These are phyloP conservation scores for Lathyrus oleraceus DNA, from an alignment of 306 rosid species.

Conservation along the genomic window DNA sequence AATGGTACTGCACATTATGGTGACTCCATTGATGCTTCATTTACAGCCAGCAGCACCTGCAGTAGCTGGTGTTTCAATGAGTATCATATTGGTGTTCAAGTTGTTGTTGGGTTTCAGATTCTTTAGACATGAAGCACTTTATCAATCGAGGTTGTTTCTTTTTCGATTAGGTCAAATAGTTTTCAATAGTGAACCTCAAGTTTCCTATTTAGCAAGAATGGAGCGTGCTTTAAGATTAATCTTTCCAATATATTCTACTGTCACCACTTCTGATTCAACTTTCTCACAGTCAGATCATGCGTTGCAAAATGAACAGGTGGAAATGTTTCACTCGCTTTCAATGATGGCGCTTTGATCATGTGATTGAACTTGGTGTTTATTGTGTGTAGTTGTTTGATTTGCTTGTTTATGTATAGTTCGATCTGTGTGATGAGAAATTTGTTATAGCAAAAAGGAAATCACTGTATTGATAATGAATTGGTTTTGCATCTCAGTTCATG, in stretches of 20 bases:
- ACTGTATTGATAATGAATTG: neutral
- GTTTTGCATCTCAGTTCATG: neutral
- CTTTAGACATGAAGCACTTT: conserved; percentile 32
- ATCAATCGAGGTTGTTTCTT: conserved; percentile 50
- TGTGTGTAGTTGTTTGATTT: neutral
- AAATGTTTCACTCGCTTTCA: neutral
- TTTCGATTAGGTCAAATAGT: conserved; percentile 52
- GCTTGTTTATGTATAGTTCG: neutral
- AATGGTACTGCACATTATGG: conserved; percentile 31
- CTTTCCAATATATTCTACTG: neutral
- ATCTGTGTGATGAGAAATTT: neutral
- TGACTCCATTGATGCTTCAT: conserved; percentile 37
- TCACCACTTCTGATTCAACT: neutral
- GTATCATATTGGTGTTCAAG: conserved; percentile 36
- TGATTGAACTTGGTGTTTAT: neutral
- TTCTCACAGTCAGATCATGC: neutral
- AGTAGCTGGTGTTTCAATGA: conserved; percentile 27
- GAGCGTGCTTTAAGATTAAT: conserved; percentile 46
- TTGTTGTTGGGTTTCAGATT: conserved; percentile 40
- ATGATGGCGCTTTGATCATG: neutral
- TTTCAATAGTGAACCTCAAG: conserved; percentile 4
- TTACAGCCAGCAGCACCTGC: conserved; percentile 28
- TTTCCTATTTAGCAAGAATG: conserved; percentile 31
- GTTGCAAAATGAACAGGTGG: conserved; percentile 2
- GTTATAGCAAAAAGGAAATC: neutral